phyloP scores from a whole-genome alignment of 192 early-diverging fungal genomes.

The Umbelopsis sp. region DNA sequence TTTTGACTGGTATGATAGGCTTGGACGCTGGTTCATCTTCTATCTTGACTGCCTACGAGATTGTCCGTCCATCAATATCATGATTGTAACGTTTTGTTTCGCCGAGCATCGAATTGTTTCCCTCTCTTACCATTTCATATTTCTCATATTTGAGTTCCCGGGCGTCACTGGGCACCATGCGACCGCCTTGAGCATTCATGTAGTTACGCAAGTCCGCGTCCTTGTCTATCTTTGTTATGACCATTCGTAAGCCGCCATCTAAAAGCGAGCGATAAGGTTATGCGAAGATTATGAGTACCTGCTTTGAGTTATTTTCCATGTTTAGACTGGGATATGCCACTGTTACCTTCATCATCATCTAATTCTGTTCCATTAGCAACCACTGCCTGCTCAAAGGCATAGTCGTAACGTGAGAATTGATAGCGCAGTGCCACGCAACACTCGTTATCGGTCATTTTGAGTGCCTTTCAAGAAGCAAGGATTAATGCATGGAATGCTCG shows the following conservation, averaged over 20 bases:
- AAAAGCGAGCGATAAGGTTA: background rate
- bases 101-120: background rate
- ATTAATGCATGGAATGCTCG: background rate
- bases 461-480: conserved; percentile 44
- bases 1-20: background rate
- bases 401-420: conserved; percentile 78
- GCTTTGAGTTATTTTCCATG: too few species aligned
- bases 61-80: background rate
- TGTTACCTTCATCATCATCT: conserved; percentile 36
- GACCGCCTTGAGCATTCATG: conserved; percentile 37
- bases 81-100: background rate
- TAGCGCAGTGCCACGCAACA: conserved; percentile 81
- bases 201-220: conserved; percentile 55
- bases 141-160: conserved; percentile 34
- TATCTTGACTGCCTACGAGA: background rate
- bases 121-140: conserved; percentile 39
- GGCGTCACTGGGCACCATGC: background rate
- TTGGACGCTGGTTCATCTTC: background rate
- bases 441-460: conserved; percentile 86
- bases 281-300: background rate
- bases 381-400: conserved; percentile 76
- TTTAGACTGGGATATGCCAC: too few species aligned
- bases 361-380: conserved; percentile 72
- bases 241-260: conserved; percentile 29
- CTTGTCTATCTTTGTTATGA: conserved; percentile 60